Evolutionary conservation across 306 rosid species (phyloP), one percentile per base, ranked within the genome.

Genomic region (Malus sieversii): DNA sequence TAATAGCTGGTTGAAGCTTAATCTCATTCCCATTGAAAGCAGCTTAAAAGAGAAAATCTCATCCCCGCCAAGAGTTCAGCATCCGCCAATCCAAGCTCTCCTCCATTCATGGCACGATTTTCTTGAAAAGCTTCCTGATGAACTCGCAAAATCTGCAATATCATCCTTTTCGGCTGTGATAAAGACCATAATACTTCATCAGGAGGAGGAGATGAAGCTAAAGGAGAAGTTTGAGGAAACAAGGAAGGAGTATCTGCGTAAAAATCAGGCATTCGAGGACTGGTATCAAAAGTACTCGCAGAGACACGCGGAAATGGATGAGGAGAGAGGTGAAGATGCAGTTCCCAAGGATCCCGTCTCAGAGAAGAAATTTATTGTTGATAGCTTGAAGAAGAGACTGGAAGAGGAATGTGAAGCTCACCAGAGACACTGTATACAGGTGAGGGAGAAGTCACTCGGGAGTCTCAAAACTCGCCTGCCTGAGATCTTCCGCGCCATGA

Each of bases 41-140:
- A 92, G 81, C 90, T 71, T 88, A 48, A 92, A 90, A 81, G 97
- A 92, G 83, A 92, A 87, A 90, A 72, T 88, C 75, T 86, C 97
- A 6, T 90, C 96, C 13, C 92, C 90, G 0, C 90, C 90, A 1
- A 85, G 90, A 81, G 83, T 65, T 22, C 92, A 81, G 53, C 78
- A 82, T 86, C 93, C 96, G 6, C 96, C 96, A 6, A 92, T 92
- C 67, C 93, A 90, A 75, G 71, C 85, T 45, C 93, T 90, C 65
- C 92, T 92, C 68, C 81, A 72, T 27, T 77, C 84, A 0, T 92
- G 97, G 96, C 88, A 88, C 6, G 93, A 90, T 82, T 85, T 63
- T 75, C 83, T 92, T 8, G 97, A 90, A 75, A 92, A 92, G 90
- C 97, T 90, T 80, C 97, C 97, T 0, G 96, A 92, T 20, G 97